A percentile compares a stretch with the other conserved stretches of the same genome.
Evolutionary conservation across 2,329 filamentous ascomycete genomes (phyloP).

Genomic region (Didymella exigua): DNA sequence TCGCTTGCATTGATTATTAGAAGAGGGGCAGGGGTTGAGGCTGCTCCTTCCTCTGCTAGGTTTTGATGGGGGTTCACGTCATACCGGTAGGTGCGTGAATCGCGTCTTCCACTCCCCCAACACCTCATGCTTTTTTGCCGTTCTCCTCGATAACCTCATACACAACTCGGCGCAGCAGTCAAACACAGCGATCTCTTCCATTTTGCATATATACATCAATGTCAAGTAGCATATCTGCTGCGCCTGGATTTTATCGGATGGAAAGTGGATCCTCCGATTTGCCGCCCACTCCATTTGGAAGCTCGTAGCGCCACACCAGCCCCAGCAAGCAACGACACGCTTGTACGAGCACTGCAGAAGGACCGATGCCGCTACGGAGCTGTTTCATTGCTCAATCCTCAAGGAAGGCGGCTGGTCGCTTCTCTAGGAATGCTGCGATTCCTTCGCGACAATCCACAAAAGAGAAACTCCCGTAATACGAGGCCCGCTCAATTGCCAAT

Average conservation of each 20-base stretch:
- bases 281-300: constrained; percentile 3
- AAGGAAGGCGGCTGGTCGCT: constrained; percentile 37
- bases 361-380: not conserved
- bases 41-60: constrained; percentile 10
- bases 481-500: constrained; percentile 43
- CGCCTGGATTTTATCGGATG: not conserved
- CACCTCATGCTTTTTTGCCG: too few species aligned
- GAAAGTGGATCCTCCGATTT: not conserved
- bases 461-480: constrained; percentile 46
- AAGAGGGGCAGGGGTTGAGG: too few species aligned
- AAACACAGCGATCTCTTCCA: not conserved
- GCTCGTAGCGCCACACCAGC: not conserved
- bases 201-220: constrained; percentile 4
- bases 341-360: not conserved
- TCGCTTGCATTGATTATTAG: too few species aligned
- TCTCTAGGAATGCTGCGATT: constrained; percentile 52
- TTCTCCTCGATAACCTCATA: not conserved
- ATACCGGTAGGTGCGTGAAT: not conserved
- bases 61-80: not conserved
- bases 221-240: not conserved
- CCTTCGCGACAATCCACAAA: constrained; percentile 52
- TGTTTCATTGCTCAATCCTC: constrained; percentile 6
- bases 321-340: not conserved
- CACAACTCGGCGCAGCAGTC: not conserved
- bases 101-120: not conserved